Conservation (phyloP, 164 flowering plant species). For the Liriodendron chinense region DNA sequence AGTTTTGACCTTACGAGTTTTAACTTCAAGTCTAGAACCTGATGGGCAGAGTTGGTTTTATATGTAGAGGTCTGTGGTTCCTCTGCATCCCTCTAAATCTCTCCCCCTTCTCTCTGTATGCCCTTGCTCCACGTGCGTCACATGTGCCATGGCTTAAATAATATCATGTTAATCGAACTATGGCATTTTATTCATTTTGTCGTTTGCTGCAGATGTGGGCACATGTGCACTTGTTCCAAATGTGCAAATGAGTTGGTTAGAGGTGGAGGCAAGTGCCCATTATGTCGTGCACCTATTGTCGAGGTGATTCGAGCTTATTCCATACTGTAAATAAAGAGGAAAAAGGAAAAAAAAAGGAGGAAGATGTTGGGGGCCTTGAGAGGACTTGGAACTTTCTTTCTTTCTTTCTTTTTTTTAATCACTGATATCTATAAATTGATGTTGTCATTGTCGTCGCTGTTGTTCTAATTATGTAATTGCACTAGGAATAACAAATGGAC, state of each 20-base stretch:
- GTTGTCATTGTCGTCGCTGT: neutral
- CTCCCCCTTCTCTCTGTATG: neutral
- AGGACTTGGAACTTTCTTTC: too few species aligned
- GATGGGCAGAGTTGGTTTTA: too few species aligned
- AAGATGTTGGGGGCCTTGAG: constrained; percentile 22
- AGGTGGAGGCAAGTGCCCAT: constrained; percentile 78
- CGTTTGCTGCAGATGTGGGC: constrained; percentile 74
- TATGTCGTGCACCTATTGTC: constrained; percentile 83
- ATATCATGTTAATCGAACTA: neutral
- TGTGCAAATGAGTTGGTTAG: constrained; percentile 79
- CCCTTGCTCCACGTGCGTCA: neutral
- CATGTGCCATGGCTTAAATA: too few species aligned
- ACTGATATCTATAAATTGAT: neutral
- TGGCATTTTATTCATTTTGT: neutral
- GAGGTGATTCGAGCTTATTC: constrained; percentile 88
- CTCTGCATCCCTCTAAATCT: neutral
- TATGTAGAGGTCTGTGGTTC: neutral
- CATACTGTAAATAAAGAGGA: constrained; percentile 48
- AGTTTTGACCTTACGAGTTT: too few species aligned
- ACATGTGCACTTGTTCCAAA: constrained; percentile 87
- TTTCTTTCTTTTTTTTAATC: neutral
- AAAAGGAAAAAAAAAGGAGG: constrained; percentile 6
- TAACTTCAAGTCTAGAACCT: too few species aligned
- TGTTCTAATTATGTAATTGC: neutral
- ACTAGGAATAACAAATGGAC: neutral